These are phyloP conservation scores for Gamsiella multidivaricata DNA, from an alignment of 192 early-diverging fungal genomes.

Conservation along the genomic window DNA sequence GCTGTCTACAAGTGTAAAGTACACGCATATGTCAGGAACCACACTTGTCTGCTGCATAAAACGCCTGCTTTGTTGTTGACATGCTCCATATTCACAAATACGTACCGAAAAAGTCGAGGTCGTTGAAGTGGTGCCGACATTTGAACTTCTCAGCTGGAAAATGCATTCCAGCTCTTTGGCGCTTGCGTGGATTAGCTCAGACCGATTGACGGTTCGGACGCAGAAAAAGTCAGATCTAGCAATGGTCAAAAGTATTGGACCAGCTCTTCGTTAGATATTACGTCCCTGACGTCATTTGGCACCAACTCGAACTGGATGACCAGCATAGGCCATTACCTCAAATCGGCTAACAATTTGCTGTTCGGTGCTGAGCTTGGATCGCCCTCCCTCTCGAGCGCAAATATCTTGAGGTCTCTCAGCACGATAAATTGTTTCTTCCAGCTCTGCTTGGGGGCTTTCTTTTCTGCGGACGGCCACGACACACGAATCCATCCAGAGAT, in stretches of 20 bases:
- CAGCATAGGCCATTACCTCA: constrained; percentile 15
- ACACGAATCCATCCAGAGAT: constrained; percentile 47
- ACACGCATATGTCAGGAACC: not conserved
- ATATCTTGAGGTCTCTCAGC: constrained; percentile 39
- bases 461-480: constrained; percentile 41
- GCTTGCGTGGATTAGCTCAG: constrained; percentile 44
- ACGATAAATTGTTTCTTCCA: constrained; percentile 53
- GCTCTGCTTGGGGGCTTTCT: constrained; percentile 30
- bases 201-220: constrained; percentile 47
- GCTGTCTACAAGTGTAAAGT: constrained; percentile 14
- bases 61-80: not conserved
- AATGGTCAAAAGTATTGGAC: not conserved
- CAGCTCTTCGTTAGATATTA: not conserved
- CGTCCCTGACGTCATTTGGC: no score
- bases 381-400: constrained; percentile 44
- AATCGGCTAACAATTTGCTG: constrained; percentile 35
- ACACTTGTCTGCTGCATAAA: not conserved
- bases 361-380: constrained; percentile 22
- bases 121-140: constrained; percentile 31
- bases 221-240: constrained; percentile 52
- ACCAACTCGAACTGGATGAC: no score
- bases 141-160: constrained; percentile 50
- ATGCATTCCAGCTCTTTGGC: constrained; percentile 50
- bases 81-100: not conserved
- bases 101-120: constrained; percentile 38